Conservation (phyloP, 2,329 filamentous ascomycete genomes). For the Cryphonectria radicalis region DNA sequence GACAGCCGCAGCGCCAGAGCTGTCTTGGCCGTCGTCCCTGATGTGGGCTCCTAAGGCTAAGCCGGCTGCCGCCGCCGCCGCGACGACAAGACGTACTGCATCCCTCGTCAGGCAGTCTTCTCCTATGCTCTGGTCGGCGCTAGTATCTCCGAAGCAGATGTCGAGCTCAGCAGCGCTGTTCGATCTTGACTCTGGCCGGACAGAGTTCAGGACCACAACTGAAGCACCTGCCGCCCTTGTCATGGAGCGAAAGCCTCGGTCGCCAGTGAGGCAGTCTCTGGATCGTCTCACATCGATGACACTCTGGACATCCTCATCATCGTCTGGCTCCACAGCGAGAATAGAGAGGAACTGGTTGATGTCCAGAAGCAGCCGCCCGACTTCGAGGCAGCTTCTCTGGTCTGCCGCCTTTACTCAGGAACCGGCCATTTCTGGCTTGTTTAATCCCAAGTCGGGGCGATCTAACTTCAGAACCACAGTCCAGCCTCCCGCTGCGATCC, state of each 20-base stretch:
- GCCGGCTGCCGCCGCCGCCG: neutral
- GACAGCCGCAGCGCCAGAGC: conserved; percentile 22
- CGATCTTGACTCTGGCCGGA: conserved; percentile 30
- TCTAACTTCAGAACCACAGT: conserved; percentile 37
- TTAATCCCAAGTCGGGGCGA: conserved; percentile 32
- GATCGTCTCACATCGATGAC: conserved; percentile 34
- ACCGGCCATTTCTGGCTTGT: conserved; percentile 33
- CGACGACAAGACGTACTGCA: neutral
- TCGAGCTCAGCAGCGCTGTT: conserved; percentile 33
- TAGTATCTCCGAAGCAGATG: conserved; percentile 16
- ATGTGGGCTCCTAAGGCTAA: conserved; percentile 16
- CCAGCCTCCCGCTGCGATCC: conserved; percentile 40
- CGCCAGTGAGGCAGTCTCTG: conserved; percentile 34
- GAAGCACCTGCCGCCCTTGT: conserved; percentile 39
- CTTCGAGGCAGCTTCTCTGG: conserved; percentile 29
- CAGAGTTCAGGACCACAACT: conserved; percentile 37
- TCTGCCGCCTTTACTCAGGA: conserved; percentile 25
- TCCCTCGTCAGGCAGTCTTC: neutral
- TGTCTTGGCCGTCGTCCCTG: conserved; percentile 8
- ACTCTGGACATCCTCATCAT: conserved; percentile 34
- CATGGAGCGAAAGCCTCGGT: conserved; percentile 37
- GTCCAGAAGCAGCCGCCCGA: neutral
- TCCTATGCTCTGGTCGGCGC: conserved; percentile 31
- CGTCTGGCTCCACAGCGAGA: conserved; percentile 13
- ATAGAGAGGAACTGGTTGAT: conserved; percentile 18